phyloP scores from a whole-genome alignment of 2,329 filamentous ascomycete species.

The Aspergillus texensis region DNA sequence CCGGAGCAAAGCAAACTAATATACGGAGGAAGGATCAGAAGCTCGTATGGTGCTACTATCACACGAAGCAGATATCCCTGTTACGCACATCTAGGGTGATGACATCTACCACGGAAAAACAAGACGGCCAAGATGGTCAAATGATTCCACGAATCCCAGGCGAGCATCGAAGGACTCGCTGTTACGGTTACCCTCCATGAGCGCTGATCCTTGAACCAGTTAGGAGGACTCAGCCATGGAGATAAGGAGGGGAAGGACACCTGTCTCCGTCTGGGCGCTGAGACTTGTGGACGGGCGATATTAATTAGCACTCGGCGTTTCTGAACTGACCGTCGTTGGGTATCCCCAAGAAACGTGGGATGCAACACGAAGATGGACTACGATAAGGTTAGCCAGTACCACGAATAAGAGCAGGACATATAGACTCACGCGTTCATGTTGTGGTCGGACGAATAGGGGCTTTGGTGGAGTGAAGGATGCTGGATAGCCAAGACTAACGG shows the following conservation, averaged over 20 bases:
- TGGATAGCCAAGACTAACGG: background rate
- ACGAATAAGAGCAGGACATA: background rate
- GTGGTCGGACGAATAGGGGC: background rate
- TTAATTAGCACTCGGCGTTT: background rate
- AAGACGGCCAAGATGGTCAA: background rate
- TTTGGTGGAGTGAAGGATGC: background rate
- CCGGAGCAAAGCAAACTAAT: background rate
- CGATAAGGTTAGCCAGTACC: background rate
- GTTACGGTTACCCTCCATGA: background rate
- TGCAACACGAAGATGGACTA: background rate
- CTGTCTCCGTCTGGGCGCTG: background rate
- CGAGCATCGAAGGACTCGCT: background rate
- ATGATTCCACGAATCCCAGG: conserved; percentile 13
- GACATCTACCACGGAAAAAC: conserved; percentile 9
- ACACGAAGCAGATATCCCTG: background rate
- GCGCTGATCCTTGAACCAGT: background rate
- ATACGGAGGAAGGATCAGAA: background rate
- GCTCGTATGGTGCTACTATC: background rate
- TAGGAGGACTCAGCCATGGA: background rate
- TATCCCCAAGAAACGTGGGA: background rate
- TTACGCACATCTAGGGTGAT: background rate
- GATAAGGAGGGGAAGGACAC: background rate
- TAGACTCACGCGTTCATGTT: background rate
- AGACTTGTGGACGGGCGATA: background rate
- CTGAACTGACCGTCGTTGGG: background rate